These are phyloP conservation scores for Ophiostoma sp. DNA, from an alignment of 2,329 filamentous ascomycete species.

Conservation along the genomic window DNA sequence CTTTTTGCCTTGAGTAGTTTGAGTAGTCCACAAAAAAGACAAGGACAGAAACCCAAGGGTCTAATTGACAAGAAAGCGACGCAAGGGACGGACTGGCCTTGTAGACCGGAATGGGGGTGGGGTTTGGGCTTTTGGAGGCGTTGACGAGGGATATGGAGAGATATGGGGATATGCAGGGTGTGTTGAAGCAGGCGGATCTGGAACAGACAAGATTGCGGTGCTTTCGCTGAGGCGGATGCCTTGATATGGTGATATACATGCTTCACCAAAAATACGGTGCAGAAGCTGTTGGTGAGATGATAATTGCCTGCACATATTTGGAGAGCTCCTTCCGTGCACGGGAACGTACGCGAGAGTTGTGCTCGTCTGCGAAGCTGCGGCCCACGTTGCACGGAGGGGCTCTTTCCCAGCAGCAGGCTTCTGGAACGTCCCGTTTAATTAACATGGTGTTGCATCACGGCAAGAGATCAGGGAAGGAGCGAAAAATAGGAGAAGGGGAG, in stretches of 20 bases:
- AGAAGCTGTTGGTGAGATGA: background rate
- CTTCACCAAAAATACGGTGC: background rate
- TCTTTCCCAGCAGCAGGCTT: conserved; percentile 15
- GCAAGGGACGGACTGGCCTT: conserved; percentile 12
- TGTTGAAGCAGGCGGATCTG: background rate
- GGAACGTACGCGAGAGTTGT: background rate
- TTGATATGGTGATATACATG: conserved; percentile 12
- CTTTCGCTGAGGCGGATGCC: background rate
- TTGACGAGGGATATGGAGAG: conserved; percentile 4
- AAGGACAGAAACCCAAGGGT: background rate
- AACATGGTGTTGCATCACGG: background rate
- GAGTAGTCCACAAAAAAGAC: background rate
- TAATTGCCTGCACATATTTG: background rate
- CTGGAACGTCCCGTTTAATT: conserved; percentile 14
- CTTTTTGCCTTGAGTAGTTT: background rate
- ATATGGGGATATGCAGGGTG: conserved; percentile 1
- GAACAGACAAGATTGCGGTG: conserved; percentile 11
- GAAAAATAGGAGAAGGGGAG: background rate
- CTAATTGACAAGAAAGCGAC: background rate
- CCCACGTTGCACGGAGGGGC: conserved; percentile 10
- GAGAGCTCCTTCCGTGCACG: conserved; percentile 7
- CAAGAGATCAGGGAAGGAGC: background rate
- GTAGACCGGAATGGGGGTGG: conserved; percentile 12
- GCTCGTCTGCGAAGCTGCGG: conserved; percentile 14
- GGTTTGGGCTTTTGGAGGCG: background rate